Conservation (phyloP, 2,329 filamentous ascomycete genomes). For the Myriosclerotinia scirpicola region DNA sequence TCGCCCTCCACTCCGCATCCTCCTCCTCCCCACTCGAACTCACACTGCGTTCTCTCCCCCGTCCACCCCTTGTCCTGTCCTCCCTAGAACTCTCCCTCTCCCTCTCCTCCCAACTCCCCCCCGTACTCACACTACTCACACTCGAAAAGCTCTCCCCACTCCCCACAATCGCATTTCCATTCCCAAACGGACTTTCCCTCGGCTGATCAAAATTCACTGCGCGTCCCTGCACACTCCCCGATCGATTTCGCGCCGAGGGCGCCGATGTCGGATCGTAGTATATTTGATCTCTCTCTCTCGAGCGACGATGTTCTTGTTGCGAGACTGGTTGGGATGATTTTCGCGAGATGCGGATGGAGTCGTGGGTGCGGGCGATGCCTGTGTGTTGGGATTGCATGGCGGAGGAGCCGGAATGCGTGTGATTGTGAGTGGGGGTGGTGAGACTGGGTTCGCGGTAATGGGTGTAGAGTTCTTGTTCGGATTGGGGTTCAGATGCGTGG, state of each 20-base stretch:
- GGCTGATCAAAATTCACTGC: conserved; percentile 15
- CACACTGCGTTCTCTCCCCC: not conserved
- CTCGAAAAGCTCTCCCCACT: not conserved
- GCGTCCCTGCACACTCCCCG: conserved; percentile 4
- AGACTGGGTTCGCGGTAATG: not conserved
- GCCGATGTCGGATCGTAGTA: conserved; percentile 12
- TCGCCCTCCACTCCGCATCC: not conserved
- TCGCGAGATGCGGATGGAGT: conserved; percentile 11
- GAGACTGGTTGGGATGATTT: not conserved
- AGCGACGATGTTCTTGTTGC: not conserved
- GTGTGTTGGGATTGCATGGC: not conserved
- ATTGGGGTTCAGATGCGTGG: not conserved
- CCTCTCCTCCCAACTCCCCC: no score
- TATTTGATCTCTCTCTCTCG: conserved; percentile 8
- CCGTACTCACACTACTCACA: not conserved
- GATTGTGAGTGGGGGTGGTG: not conserved
- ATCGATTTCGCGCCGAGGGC: not conserved
- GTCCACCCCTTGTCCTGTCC: not conserved
- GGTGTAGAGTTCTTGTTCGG: not conserved
- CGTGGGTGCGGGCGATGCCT: conserved; percentile 6
- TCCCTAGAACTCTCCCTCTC: not conserved
- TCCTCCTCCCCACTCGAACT: not conserved
- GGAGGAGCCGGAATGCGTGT: not conserved
- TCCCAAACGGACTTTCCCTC: conserved; percentile 18
- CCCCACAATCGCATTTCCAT: not conserved